Evolutionary conservation across 345 rosid genomes (phyloP).

Genomic region (Diplotaxis tenuifolia): DNA sequence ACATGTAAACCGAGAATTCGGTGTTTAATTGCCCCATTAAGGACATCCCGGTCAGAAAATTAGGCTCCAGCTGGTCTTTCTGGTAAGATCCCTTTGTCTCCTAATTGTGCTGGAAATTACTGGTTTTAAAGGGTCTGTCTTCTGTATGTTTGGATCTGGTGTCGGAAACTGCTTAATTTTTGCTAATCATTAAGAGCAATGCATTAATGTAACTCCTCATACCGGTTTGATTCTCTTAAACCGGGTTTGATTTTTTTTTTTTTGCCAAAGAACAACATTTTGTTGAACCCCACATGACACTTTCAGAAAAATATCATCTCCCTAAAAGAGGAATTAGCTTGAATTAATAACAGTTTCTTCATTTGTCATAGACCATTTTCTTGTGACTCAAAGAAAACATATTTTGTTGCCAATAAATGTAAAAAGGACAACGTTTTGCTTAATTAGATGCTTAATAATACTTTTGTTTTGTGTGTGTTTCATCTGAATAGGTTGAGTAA

Average conservation of each 20-base stretch:
- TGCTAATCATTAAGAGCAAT: background rate
- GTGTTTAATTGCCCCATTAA: background rate
- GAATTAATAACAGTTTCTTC: constrained; percentile 3
- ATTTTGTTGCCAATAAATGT: background rate
- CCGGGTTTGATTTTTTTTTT: background rate
- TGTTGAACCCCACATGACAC: constrained; percentile 9
- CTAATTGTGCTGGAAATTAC: background rate
- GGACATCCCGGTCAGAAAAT: constrained; percentile 34
- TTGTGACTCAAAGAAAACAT: background rate
- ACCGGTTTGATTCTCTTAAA: constrained; percentile 3
- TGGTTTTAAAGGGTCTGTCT: background rate
- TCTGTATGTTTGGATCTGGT: constrained; percentile 24
- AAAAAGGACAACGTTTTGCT: background rate
- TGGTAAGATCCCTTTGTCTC: constrained; percentile 40
- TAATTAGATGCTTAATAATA: background rate
- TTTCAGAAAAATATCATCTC: background rate
- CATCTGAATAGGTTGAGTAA: constrained; percentile 25
- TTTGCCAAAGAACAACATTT: background rate
- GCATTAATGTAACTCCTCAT: background rate
- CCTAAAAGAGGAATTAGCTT: constrained; percentile 5
- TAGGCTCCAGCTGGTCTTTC: constrained; percentile 40
- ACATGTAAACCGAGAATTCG: background rate
- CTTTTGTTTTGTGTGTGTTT: background rate
- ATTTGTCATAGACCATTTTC: constrained; percentile 3
- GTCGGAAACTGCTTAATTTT: background rate